A percentile compares a stretch with the other conserved stretches of the same genome.
Evolutionary conservation across 2,329 filamentous ascomycete genomes (phyloP).

Genomic region (Hypocreales sp.): DNA sequence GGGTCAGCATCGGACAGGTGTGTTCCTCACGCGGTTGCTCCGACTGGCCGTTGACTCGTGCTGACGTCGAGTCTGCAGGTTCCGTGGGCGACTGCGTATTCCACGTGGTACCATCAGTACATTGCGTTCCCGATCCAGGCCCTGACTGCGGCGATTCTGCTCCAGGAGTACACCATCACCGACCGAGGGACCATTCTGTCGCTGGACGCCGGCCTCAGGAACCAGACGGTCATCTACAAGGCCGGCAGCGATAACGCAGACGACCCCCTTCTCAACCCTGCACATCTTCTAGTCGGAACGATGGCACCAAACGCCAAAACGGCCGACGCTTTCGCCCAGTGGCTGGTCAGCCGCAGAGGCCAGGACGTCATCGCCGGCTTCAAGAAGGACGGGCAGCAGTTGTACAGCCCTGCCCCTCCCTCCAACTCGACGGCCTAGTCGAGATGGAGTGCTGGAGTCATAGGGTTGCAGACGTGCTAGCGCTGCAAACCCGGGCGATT

Average conservation of each 20-base stretch:
- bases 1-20: constrained; percentile 27
- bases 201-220: constrained; percentile 15
- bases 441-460: no score
- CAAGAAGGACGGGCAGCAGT: constrained; percentile 18
- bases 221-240: constrained; percentile 20
- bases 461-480: no score
- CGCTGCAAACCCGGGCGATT: no score
- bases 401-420: constrained; percentile 23
- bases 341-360: constrained; percentile 19
- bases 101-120: constrained; percentile 31
- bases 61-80: neutral
- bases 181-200: constrained; percentile 28
- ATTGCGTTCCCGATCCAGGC: constrained; percentile 28
- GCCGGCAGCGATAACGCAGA: constrained; percentile 16
- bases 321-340: constrained; percentile 21
- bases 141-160: constrained; percentile 21
- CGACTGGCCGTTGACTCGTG: neutral
- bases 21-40: neutral
- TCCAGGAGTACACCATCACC: constrained; percentile 30
- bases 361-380: constrained; percentile 21
- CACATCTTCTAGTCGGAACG: constrained; percentile 21
- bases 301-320: constrained; percentile 16
- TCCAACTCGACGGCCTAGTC: no score
- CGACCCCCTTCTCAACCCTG: constrained; percentile 26
- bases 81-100: constrained; percentile 23